phyloP scores from a whole-genome alignment of 2,329 filamentous ascomycete species.

The Fusarium temperatum region DNA sequence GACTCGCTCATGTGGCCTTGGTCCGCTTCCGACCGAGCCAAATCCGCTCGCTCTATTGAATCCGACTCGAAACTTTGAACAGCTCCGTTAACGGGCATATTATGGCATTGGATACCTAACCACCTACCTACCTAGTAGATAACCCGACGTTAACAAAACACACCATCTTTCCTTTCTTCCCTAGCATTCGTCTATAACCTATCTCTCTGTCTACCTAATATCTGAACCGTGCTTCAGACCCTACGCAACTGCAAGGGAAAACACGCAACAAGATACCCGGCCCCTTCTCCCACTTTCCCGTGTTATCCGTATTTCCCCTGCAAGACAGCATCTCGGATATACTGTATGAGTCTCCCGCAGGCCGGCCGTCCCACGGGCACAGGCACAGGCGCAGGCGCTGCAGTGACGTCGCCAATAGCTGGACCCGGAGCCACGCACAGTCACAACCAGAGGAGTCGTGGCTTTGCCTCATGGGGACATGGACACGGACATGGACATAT shows the following conservation, averaged over 20 bases:
- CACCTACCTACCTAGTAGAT: no score
- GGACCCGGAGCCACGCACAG: constrained; percentile 13
- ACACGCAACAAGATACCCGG: constrained; percentile 3
- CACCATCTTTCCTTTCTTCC: neutral
- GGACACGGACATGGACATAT: constrained; percentile 24
- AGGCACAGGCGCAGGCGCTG: constrained; percentile 38
- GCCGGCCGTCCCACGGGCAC: constrained; percentile 45
- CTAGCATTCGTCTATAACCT: neutral
- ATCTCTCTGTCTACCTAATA: neutral
- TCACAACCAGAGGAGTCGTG: constrained; percentile 18
- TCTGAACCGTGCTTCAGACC: neutral
- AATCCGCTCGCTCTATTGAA: constrained; percentile 31
- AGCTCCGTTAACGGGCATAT: constrained; percentile 40
- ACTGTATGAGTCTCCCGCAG: constrained; percentile 46
- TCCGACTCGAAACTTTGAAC: constrained; percentile 26
- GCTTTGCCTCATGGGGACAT: constrained; percentile 35
- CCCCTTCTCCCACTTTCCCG: constrained; percentile 29
- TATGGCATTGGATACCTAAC: neutral
- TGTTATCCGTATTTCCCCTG: constrained; percentile 23
- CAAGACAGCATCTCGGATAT: constrained; percentile 31
- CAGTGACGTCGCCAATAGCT: constrained; percentile 42
- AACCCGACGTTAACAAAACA: constrained; percentile 9
- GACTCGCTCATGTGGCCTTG: neutral
- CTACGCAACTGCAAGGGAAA: neutral
- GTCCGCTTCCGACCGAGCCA: constrained; percentile 33